Evolutionary conservation across 2,329 filamentous ascomycete genomes (phyloP).

Genomic region (Paecilomyces variotii): DNA sequence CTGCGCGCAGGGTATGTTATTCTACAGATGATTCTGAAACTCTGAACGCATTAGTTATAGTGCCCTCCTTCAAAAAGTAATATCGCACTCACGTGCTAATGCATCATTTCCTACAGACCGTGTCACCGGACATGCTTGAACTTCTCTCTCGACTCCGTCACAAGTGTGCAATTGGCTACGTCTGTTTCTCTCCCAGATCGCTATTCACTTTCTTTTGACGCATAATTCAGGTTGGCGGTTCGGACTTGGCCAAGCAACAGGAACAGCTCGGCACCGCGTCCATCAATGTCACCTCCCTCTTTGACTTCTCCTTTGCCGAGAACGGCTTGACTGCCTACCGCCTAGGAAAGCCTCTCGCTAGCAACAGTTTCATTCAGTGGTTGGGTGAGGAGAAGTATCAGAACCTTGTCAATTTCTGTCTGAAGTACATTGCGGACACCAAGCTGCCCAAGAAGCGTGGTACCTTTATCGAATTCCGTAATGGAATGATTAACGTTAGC

Average conservation of each 20-base stretch:
- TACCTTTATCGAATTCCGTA: constrained; percentile 60
- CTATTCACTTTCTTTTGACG: constrained; percentile 9
- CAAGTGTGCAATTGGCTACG: constrained; percentile 82
- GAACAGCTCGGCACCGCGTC: constrained; percentile 75
- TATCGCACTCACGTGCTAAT: constrained; percentile 1
- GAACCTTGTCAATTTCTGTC: constrained; percentile 49
- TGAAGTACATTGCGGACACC: constrained; percentile 54
- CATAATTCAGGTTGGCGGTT: constrained; percentile 61
- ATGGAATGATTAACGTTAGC: constrained; percentile 58
- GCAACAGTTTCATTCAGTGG: constrained; percentile 83
- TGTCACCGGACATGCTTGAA: constrained; percentile 72
- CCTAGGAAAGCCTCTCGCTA: constrained; percentile 64
- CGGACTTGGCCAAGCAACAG: constrained; percentile 87
- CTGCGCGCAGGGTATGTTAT: constrained; percentile 62
- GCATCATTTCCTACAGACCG: constrained; percentile 41
- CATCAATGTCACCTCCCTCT: constrained; percentile 69
- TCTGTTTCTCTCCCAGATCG: constrained; percentile 10
- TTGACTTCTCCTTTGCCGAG: constrained; percentile 97
- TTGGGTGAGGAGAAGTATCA: constrained; percentile 74
- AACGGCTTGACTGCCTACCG: constrained; percentile 92
- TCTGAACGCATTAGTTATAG: not conserved
- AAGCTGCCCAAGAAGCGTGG: constrained; percentile 57
- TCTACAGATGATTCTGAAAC: not conserved
- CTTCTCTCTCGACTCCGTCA: constrained; percentile 73
- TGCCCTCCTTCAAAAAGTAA: not conserved